phyloP scores from a whole-genome alignment of 805 yeast genomes.

The Ogataea thermomethanolica region DNA sequence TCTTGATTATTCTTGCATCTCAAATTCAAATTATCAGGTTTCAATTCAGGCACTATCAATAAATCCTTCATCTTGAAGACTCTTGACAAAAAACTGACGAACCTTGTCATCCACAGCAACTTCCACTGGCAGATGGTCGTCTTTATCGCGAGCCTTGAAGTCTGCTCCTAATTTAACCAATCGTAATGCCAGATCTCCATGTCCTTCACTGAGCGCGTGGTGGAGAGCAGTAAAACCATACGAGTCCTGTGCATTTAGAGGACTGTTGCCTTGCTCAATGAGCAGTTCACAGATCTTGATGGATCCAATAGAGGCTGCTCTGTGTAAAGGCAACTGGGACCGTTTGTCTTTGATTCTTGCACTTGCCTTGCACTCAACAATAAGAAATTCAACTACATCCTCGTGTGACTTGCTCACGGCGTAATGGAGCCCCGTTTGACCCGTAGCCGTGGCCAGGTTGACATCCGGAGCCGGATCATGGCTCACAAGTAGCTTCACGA shows the following conservation, averaged over 20 bases:
- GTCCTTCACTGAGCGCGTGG: conserved; percentile 89
- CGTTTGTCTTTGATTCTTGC: conserved; percentile 63
- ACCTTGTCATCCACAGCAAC: conserved; percentile 56
- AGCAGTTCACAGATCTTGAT: conserved; percentile 52
- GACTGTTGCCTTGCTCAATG: conserved; percentile 50
- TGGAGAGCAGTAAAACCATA: conserved; percentile 86
- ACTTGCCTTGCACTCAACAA: conserved; percentile 54
- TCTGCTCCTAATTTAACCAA: conserved; percentile 72
- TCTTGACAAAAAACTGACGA: conserved; percentile 35
- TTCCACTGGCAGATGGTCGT: conserved; percentile 52
- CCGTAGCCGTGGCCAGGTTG: conserved; percentile 55
- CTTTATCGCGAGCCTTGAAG: conserved; percentile 40
- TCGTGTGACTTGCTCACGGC: conserved; percentile 69
- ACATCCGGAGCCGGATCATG: conserved; percentile 57
- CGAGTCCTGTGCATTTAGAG: conserved; percentile 63
- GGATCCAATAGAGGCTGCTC: conserved; percentile 82
- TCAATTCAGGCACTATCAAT: background rate
- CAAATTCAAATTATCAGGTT: background rate
- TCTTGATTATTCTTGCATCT: conserved; percentile 3
- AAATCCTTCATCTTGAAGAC: conserved; percentile 24
- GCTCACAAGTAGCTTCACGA: conserved; percentile 48
- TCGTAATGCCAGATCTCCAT: conserved; percentile 66
- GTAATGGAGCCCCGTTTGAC: conserved; percentile 71
- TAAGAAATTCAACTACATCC: conserved; percentile 50
- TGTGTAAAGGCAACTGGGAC: conserved; percentile 65